These are phyloP conservation scores for Parietaria judaica DNA, from an alignment of 306 rosid genomes.

Conservation along the genomic window DNA sequence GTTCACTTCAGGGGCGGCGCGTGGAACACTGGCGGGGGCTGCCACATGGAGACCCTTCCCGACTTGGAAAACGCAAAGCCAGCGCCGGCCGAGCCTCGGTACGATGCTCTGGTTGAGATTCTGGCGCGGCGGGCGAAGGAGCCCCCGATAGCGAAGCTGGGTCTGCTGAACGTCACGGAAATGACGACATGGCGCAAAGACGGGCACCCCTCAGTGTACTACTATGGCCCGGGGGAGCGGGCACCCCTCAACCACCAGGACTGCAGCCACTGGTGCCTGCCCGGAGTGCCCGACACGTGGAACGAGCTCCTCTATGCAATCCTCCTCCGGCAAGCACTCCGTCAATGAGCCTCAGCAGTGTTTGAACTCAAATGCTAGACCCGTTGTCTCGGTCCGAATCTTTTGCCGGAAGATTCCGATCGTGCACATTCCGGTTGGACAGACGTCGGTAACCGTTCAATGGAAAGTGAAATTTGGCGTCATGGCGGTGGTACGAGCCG, in stretches of 20 bases:
- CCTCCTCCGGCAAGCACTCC: slow-evolving; percentile 43
- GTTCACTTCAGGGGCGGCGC: slow-evolving; percentile 98
- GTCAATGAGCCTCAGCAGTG: background rate
- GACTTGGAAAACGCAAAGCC: slow-evolving; percentile 44
- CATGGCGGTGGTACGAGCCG: no score
- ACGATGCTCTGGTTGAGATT: slow-evolving; percentile 31
- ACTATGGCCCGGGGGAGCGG: slow-evolving; percentile 38
- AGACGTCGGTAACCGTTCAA: no score
- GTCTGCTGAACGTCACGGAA: slow-evolving; percentile 53
- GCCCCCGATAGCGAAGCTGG: slow-evolving; percentile 37
- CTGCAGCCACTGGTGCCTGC: slow-evolving; percentile 98
- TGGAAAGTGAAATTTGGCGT: no score
- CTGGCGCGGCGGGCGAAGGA: slow-evolving; percentile 32
- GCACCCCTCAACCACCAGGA: slow-evolving; percentile 63
- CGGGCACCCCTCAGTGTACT: slow-evolving; percentile 75
- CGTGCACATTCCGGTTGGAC: no score
- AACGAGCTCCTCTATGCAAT: slow-evolving; percentile 70
- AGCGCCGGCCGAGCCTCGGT: slow-evolving; percentile 29
- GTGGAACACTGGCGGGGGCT: slow-evolving; percentile 86
- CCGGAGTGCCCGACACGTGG: slow-evolving; percentile 95
- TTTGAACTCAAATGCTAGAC: background rate
- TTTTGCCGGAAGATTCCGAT: background rate
- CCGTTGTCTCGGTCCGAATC: background rate
- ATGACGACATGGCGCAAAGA: slow-evolving; percentile 72
- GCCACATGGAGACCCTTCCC: slow-evolving; percentile 70